Conservation (phyloP, 768 basidiomycete species). For the Serendipita sp. region DNA sequence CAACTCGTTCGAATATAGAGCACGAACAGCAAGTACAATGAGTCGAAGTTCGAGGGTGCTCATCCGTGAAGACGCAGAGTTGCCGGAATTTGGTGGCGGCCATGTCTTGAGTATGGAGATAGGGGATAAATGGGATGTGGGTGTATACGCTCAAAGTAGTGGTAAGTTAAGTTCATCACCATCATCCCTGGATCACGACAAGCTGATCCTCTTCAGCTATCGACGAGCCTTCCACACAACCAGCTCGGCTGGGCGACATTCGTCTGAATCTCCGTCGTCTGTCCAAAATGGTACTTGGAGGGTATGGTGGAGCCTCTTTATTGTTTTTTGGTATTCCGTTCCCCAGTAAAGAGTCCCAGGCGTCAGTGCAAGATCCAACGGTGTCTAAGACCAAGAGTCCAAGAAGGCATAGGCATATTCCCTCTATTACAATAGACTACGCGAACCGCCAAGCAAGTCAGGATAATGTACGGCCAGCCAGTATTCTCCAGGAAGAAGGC, state of each 20-base stretch:
- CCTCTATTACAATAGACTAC: not conserved
- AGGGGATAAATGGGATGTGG: conserved; percentile 30
- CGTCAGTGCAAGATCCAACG: not conserved
- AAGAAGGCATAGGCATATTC: not conserved
- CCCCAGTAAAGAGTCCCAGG: conserved; percentile 5
- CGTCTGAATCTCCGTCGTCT: conserved; percentile 46
- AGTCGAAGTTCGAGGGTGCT: conserved; percentile 36
- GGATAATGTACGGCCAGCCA: not conserved
- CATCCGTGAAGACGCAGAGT: conserved; percentile 56
- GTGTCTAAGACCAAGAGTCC: not conserved
- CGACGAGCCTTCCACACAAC: not conserved
- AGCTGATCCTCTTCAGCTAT: not conserved
- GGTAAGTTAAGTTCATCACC: not conserved
- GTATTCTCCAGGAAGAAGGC: conserved; percentile 1
- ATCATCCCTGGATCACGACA: not conserved
- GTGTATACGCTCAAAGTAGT: not conserved
- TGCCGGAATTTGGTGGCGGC: conserved; percentile 46
- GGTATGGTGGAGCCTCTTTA: conserved; percentile 68
- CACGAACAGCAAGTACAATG: not conserved
- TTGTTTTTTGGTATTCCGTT: conserved; percentile 60
- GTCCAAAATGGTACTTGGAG: conserved; percentile 69
- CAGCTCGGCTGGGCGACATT: not conserved
- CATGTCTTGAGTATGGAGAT: conserved; percentile 62
- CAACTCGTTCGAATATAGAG: not conserved
- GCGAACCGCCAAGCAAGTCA: not conserved